Conservation (phyloP, 805 yeast genomes). For the Vanderwaltozyma polyspora region DNA sequence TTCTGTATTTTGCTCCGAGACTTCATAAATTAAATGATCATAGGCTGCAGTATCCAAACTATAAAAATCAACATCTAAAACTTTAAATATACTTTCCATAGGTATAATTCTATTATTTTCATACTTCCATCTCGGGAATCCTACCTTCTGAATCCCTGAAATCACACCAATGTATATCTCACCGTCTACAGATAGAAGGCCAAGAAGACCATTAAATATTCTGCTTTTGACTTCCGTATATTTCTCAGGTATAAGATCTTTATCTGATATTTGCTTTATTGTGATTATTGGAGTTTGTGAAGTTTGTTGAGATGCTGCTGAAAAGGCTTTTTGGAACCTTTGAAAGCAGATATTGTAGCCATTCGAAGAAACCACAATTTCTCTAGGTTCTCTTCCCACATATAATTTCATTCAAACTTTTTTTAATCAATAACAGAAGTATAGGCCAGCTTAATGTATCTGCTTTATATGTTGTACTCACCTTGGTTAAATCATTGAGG, state of each 20-base stretch:
- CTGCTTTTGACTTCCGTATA: slow-evolving; percentile 32
- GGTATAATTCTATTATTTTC: slow-evolving; percentile 19
- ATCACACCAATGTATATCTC: slow-evolving; percentile 48
- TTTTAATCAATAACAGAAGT: too few relatives aligned
- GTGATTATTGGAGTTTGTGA: slow-evolving; percentile 14
- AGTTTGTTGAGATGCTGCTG: slow-evolving; percentile 12
- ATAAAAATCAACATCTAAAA: slow-evolving; percentile 52
- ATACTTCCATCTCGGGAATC: slow-evolving; percentile 38
- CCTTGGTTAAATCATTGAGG: too few relatives aligned
- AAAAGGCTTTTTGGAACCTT: slow-evolving; percentile 16
- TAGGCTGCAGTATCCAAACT: slow-evolving; percentile 48
- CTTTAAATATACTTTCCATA: slow-evolving; percentile 40
- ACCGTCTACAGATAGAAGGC: slow-evolving; percentile 45
- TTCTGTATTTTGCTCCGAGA: slow-evolving; percentile 19
- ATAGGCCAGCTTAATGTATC: too few relatives aligned
- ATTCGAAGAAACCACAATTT: slow-evolving; percentile 53
- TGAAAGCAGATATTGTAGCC: slow-evolving; percentile 51
- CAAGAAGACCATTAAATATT: slow-evolving; percentile 46
- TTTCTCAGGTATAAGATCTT: slow-evolving; percentile 25
- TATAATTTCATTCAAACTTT: slow-evolving; percentile 50
- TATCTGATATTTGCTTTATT: slow-evolving; percentile 37
- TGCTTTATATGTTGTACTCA: too few relatives aligned
- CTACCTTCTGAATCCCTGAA: slow-evolving; percentile 42
- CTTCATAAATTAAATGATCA: slow-evolving; percentile 30
- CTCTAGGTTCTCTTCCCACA: slow-evolving; percentile 54